Percentiles rank a stretch among this genome's conserved stretches.
Evolutionary conservation across 164 flowering plant genomes (phyloP).

Genomic region (Brasenia schreberi): DNA sequence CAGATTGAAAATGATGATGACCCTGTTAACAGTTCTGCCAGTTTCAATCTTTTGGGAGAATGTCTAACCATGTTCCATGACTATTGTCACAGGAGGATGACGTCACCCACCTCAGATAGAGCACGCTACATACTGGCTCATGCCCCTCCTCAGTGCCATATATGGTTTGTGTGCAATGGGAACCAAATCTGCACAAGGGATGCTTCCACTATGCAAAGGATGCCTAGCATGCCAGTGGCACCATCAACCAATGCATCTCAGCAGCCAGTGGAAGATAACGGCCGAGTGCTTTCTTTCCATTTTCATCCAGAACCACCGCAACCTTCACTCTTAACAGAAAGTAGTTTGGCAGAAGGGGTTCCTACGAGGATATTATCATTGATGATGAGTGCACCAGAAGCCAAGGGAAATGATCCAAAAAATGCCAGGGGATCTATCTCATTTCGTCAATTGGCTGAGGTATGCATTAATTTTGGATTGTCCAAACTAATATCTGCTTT

Average conservation of each 20-base stretch:
- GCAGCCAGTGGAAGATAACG: neutral
- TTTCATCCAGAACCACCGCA: neutral
- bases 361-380: neutral
- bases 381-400: neutral
- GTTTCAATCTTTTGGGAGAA: neutral
- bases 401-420: neutral
- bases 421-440: neutral
- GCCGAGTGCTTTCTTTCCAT: neutral
- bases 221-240: neutral
- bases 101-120: slow-evolving; percentile 60
- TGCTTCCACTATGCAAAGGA: neutral
- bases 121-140: slow-evolving; percentile 41
- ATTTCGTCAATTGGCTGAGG: neutral
- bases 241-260: neutral
- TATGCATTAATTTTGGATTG: neutral
- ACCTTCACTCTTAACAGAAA: neutral
- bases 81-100: slow-evolving; percentile 37
- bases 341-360: neutral
- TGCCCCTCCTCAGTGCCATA: slow-evolving; percentile 50
- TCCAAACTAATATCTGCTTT: neutral
- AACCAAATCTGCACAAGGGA: slow-evolving; percentile 55
- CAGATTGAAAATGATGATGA: too few relatives aligned
- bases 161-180: slow-evolving; percentile 72
- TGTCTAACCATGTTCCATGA: neutral
- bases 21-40: too few relatives aligned